phyloP scores from a whole-genome alignment of 106 monocot species.

The Dendrobium chrysotoxum region DNA sequence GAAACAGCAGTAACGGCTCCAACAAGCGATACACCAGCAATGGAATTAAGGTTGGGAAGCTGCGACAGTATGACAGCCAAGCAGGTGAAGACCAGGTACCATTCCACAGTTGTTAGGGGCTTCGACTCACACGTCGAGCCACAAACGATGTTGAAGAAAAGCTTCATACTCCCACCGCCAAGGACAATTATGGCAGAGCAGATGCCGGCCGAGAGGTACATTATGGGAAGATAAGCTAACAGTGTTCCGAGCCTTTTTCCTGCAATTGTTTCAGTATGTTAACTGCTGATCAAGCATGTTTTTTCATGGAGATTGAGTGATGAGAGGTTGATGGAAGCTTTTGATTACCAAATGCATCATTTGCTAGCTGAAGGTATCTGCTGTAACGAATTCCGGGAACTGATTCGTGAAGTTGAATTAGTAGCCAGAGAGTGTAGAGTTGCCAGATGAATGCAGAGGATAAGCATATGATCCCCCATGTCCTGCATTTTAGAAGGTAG shows the following conservation, averaged over 20 bases:
- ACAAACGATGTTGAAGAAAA: conserved; percentile 64
- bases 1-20: conserved; percentile 60
- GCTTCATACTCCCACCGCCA: conserved; percentile 82
- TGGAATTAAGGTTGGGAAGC: conserved; percentile 94
- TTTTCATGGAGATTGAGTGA: not conserved
- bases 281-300: not conserved
- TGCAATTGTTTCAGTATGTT: conserved; percentile 8
- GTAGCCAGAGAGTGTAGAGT: conserved; percentile 86
- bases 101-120: conserved; percentile 61
- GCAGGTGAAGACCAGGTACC: conserved; percentile 90
- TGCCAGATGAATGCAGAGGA: conserved; percentile 75
- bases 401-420: conserved; percentile 76
- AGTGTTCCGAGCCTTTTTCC: conserved; percentile 58
- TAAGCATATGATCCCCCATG: conserved; percentile 60
- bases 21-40: conserved; percentile 76
- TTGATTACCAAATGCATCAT: conserved; percentile 43
- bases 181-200: conserved; percentile 72
- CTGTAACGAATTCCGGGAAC: conserved; percentile 61
- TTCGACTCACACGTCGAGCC: conserved; percentile 36
- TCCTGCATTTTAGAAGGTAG: conserved; percentile 35
- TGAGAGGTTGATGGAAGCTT: not conserved
- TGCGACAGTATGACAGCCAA: conserved; percentile 62
- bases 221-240: conserved; percentile 50
- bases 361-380: conserved; percentile 71
- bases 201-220: conserved; percentile 90